Evolutionary conservation across 345 rosid genomes (phyloP).

Genomic region (Isatis tinctoria): DNA sequence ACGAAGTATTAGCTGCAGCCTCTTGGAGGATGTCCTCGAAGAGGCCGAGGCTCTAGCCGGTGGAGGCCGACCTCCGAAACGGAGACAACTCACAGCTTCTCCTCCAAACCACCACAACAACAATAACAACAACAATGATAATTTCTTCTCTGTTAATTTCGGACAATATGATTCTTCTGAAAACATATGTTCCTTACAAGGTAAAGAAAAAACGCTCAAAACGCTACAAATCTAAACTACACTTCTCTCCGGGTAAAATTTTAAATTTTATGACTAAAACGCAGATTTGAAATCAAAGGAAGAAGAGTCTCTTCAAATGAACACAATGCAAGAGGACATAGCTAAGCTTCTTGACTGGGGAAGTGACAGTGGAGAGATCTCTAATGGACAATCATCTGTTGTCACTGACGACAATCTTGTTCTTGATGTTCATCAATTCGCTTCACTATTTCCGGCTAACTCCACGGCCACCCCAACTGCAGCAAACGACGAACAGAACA

Average conservation of each 20-base stretch:
- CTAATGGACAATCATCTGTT: slow-evolving; percentile 55
- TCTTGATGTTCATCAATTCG: slow-evolving; percentile 58
- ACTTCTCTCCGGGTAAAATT: not conserved
- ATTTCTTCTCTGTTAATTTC: slow-evolving; percentile 29
- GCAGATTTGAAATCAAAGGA: slow-evolving; percentile 38
- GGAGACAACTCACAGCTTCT: slow-evolving; percentile 35
- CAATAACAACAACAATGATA: slow-evolving; percentile 27
- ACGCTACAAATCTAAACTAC: not conserved
- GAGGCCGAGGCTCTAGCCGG: slow-evolving; percentile 41
- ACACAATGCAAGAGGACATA: slow-evolving; percentile 47
- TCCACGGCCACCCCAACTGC: slow-evolving; percentile 19
- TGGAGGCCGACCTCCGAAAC: slow-evolving; percentile 19
- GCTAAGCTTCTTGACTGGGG: slow-evolving; percentile 48
- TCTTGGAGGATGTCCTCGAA: slow-evolving; percentile 54
- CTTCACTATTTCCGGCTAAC: slow-evolving; percentile 45
- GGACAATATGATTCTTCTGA: slow-evolving; percentile 30
- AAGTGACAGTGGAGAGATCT: slow-evolving; percentile 45
- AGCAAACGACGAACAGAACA: slow-evolving; percentile 16
- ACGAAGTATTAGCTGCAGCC: slow-evolving; percentile 34
- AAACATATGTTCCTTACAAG: slow-evolving; percentile 30
- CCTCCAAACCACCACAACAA: slow-evolving; percentile 14
- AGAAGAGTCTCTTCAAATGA: slow-evolving; percentile 39
- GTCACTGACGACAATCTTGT: slow-evolving; percentile 51
- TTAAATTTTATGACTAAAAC: not conserved
- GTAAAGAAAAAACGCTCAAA: slow-evolving; percentile 10